phyloP scores from a whole-genome alignment of 2,329 filamentous ascomycete species.

The Nigrospora sphaerica region DNA sequence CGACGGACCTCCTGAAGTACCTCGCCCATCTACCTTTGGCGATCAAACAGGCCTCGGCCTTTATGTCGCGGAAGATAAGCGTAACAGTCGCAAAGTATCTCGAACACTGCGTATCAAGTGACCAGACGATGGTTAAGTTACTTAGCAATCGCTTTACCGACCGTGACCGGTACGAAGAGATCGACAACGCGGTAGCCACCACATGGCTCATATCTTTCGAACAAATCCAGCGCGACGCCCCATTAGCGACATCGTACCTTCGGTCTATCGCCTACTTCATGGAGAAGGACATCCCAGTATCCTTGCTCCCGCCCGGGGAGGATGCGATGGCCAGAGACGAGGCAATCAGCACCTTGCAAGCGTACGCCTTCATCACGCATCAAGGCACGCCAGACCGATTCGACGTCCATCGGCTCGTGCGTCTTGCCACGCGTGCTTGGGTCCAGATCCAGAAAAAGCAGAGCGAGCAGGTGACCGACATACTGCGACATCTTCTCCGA shows the following conservation, averaged over 20 bases:
- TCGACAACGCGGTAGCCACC: neutral
- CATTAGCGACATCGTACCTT: too few species aligned
- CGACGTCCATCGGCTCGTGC: neutral
- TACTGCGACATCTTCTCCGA: too few species aligned
- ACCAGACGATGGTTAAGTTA: neutral
- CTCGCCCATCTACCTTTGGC: neutral
- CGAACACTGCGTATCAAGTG: neutral
- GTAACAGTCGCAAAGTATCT: neutral
- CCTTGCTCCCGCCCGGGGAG: too few species aligned
- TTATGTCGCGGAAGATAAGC: neutral
- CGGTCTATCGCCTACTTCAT: too few species aligned
- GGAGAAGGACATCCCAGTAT: too few species aligned
- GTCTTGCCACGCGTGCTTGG: neutral
- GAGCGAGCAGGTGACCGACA: too few species aligned
- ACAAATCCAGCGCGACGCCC: too few species aligned
- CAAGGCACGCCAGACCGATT: too few species aligned
- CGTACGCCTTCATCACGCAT: too few species aligned
- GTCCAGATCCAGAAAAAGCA: too few species aligned
- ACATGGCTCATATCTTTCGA: neutral
- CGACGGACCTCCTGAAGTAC: neutral
- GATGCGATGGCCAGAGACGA: too few species aligned
- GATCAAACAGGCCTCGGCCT: neutral
- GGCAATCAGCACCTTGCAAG: too few species aligned
- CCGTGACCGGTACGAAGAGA: neutral
- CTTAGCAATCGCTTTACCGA: neutral